These are phyloP conservation scores for Stromatinia cepivora DNA, from an alignment of 2,329 filamentous ascomycete genomes.

Conservation along the genomic window DNA sequence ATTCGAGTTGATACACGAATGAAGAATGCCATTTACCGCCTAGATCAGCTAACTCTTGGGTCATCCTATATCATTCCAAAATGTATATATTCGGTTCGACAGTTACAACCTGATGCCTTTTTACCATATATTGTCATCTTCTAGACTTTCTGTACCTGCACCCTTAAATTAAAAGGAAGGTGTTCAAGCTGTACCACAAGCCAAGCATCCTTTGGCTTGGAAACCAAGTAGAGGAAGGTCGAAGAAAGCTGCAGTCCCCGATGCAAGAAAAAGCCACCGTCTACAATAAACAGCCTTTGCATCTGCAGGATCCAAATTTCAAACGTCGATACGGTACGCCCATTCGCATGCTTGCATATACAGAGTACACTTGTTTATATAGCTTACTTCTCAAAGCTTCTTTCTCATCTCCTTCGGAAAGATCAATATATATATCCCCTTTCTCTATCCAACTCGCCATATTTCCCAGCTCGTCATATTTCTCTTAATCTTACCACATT, in stretches of 20 bases:
- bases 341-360: constrained; percentile 1
- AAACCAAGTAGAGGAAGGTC: neutral
- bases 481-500: neutral
- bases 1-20: neutral
- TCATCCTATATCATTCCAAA: neutral
- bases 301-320: constrained; percentile 1
- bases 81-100: neutral
- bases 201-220: neutral
- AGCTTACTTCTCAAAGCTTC: neutral
- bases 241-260: constrained; percentile 10
- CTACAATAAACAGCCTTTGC: neutral
- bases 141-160: neutral
- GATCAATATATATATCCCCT: neutral
- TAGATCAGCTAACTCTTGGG: no score
- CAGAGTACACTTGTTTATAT: neutral
- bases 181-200: neutral
- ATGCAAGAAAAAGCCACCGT: neutral
- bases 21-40: no score
- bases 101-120: neutral
- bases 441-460: neutral
- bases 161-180: constrained; percentile 2
- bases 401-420: neutral
- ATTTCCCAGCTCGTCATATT: neutral
- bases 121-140: no score
- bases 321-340: neutral